Conservation (phyloP, 2,329 filamentous ascomycete species). For the Dendryphion nanum region DNA sequence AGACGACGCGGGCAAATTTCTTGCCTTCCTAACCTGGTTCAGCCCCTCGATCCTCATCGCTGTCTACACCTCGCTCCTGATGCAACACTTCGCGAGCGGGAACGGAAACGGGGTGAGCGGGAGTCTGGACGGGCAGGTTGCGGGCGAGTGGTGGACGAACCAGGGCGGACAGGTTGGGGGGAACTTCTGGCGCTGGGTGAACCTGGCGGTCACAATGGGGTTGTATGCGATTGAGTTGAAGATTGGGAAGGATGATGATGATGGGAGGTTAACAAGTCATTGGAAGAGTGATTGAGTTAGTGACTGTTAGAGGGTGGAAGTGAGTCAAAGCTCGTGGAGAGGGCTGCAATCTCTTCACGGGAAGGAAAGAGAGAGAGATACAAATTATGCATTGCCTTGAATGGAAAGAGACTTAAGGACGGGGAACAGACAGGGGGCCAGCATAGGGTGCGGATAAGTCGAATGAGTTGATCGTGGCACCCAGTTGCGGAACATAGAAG, state of each 20-base stretch:
- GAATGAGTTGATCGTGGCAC: too few species aligned
- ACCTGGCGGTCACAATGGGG: slow-evolving; percentile 82
- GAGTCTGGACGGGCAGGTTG: slow-evolving; percentile 49
- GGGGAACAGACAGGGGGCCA: too few species aligned
- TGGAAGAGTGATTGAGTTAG: slow-evolving; percentile 80
- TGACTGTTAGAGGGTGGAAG: too few species aligned
- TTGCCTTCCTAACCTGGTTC: slow-evolving; percentile 89
- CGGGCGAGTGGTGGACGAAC: slow-evolving; percentile 73
- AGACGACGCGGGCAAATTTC: slow-evolving; percentile 74
- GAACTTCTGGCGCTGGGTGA: slow-evolving; percentile 91
- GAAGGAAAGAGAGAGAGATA: too few species aligned
- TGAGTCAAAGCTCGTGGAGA: too few species aligned
- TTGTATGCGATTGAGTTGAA: slow-evolving; percentile 90
- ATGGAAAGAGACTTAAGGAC: too few species aligned
- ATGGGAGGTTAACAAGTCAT: slow-evolving; percentile 70
- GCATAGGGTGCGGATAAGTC: too few species aligned
- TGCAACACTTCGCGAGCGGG: slow-evolving; percentile 84
- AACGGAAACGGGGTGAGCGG: slow-evolving; percentile 54
- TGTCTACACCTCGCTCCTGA: slow-evolving; percentile 90
- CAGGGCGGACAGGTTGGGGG: slow-evolving; percentile 79
- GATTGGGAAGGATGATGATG: slow-evolving; percentile 77
- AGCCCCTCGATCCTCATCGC: slow-evolving; percentile 91
- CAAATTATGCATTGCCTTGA: too few species aligned
- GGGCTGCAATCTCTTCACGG: too few species aligned
- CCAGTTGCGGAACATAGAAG: too few species aligned